These are phyloP conservation scores for Fusarium pseudoanthophilum DNA, from an alignment of 2,329 filamentous ascomycete species.

Conservation along the genomic window DNA sequence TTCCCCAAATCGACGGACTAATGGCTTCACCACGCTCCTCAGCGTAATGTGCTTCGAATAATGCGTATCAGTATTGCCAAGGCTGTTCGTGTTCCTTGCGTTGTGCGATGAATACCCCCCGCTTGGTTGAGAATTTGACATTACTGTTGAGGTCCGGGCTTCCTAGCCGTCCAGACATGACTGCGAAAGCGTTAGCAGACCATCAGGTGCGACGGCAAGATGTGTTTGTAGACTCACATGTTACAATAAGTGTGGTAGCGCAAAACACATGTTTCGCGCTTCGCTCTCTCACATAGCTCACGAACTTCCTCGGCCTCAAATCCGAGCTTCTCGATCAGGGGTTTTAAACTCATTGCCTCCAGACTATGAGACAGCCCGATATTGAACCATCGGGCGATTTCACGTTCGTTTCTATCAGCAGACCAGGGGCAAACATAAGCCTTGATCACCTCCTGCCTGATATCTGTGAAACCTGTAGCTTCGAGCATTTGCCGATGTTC, in stretches of 20 bases:
- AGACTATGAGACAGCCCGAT: conserved; percentile 78
- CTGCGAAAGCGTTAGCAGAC: conserved; percentile 22
- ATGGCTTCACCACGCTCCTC: not conserved
- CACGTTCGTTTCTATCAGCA: conserved; percentile 69
- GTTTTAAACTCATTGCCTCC: conserved; percentile 77
- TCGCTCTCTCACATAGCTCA: conserved; percentile 70
- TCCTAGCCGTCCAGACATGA: conserved; percentile 44
- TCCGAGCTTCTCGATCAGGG: conserved; percentile 68
- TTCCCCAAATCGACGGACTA: not conserved
- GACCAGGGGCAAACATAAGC: conserved; percentile 82
- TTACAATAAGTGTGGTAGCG: conserved; percentile 78
- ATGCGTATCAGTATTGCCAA: not conserved
- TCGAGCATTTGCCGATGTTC: conserved; percentile 70
- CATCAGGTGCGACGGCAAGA: not conserved
- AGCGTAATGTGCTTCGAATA: not conserved
- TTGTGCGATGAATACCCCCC: conserved; percentile 1
- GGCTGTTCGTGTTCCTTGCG: not conserved
- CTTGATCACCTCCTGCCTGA: conserved; percentile 74
- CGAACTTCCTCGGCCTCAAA: conserved; percentile 68
- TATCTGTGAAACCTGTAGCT: conserved; percentile 80
- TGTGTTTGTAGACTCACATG: conserved; percentile 69
- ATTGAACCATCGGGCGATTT: conserved; percentile 86
- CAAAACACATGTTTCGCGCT: conserved; percentile 74
- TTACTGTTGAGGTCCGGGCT: conserved; percentile 41
- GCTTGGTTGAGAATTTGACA: not conserved